Conservation (phyloP, 148 eudicot species). For the Gaultheria prostrata region DNA sequence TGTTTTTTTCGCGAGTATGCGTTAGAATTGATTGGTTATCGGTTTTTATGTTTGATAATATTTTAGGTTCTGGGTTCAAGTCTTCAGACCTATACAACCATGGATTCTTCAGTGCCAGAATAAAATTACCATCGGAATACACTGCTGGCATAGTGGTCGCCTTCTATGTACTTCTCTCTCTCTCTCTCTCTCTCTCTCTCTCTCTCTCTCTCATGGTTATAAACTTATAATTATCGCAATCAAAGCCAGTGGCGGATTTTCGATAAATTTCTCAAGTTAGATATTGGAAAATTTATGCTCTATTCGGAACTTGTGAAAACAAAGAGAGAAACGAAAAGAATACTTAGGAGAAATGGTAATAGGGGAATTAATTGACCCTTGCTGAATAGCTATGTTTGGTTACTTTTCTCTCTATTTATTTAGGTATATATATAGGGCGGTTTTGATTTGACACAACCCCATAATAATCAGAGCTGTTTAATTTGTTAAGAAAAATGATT, state of each 20-base stretch:
- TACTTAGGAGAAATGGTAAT: too few relatives aligned
- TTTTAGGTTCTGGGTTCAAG: conserved; percentile 49
- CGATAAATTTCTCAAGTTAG: background rate
- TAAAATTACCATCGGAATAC: conserved; percentile 50
- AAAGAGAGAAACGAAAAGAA: too few relatives aligned
- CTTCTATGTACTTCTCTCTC: conserved; percentile 35
- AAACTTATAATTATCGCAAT: too few relatives aligned
- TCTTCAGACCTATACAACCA: conserved; percentile 48
- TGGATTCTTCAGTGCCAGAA: conserved; percentile 56
- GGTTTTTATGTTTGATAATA: background rate
- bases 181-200: background rate
- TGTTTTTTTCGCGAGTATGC: background rate
- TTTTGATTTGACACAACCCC: too few relatives aligned
- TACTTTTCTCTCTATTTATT: too few relatives aligned
- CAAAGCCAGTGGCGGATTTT: background rate
- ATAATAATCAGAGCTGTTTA: too few relatives aligned
- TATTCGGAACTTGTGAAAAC: too few relatives aligned
- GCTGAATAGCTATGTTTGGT: too few relatives aligned
- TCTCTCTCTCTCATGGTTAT: background rate
- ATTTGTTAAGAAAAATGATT: too few relatives aligned
- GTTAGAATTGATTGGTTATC: background rate
- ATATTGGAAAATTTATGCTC: too few relatives aligned
- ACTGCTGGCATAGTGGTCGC: conserved; percentile 61
- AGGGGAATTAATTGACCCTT: too few relatives aligned
- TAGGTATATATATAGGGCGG: too few relatives aligned